These are phyloP conservation scores for Kokia cookei DNA, from an alignment of 441 rosid species.

Conservation along the genomic window DNA sequence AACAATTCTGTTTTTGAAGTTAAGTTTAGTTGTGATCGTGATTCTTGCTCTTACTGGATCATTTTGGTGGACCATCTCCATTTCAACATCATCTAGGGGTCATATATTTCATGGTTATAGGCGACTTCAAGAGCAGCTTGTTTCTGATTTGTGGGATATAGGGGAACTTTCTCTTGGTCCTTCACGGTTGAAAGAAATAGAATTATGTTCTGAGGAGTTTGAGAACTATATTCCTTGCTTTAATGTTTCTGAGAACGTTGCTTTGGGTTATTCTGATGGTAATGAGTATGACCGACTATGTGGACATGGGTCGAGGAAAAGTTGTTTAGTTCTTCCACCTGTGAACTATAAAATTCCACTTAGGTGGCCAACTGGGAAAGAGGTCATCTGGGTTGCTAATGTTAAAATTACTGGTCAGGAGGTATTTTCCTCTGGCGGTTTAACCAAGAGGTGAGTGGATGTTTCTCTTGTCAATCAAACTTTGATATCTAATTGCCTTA, in stretches of 20 bases:
- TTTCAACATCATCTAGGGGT: slow-evolving; percentile 68
- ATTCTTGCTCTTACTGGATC: slow-evolving; percentile 75
- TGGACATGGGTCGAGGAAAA: slow-evolving; percentile 43
- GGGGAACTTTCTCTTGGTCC: slow-evolving; percentile 87
- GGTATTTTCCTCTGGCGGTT: slow-evolving; percentile 92
- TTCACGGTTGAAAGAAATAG: slow-evolving; percentile 68
- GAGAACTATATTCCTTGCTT: slow-evolving; percentile 88
- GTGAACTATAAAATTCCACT: slow-evolving; percentile 78
- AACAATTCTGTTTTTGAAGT: slow-evolving; percentile 54
- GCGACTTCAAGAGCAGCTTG: slow-evolving; percentile 88
- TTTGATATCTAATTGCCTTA: background rate
- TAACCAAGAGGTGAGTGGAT: slow-evolving; percentile 72
- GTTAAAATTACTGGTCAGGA: slow-evolving; percentile 89
- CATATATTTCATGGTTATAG: slow-evolving; percentile 73
- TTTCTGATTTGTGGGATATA: slow-evolving; percentile 84
- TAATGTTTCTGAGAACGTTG: slow-evolving; percentile 63
- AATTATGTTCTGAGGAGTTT: slow-evolving; percentile 59
- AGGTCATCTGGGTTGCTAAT: slow-evolving; percentile 88
- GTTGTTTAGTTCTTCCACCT: slow-evolving; percentile 75
- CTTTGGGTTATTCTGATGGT: slow-evolving; percentile 44
- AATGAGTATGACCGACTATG: slow-evolving; percentile 64
- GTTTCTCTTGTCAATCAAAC: background rate
- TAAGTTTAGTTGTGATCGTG: slow-evolving; percentile 66
- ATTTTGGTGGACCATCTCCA: slow-evolving; percentile 88
- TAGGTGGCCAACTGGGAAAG: slow-evolving; percentile 98